These are phyloP conservation scores for Stephania cephalantha DNA, from an alignment of 164 flowering plant species.

Conservation along the genomic window DNA sequence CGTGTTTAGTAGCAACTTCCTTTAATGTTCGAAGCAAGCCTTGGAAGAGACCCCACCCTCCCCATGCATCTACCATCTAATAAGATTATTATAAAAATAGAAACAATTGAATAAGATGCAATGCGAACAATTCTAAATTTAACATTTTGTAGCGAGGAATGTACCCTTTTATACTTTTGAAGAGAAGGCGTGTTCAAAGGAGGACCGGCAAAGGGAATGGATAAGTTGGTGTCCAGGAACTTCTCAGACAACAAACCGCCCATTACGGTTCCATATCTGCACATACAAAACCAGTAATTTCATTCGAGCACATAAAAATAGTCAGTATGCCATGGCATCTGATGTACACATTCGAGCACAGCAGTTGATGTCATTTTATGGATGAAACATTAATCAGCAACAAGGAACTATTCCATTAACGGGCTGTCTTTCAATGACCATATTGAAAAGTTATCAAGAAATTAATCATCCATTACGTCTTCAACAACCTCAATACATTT, in stretches of 20 bases:
- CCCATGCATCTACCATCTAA: slow-evolving; percentile 99
- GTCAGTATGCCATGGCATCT: not conserved
- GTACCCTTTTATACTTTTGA: slow-evolving; percentile 95
- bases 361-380: not conserved
- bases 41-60: slow-evolving; percentile 95
- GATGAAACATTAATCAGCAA: not conserved
- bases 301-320: not conserved
- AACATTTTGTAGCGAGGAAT: not conserved
- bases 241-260: slow-evolving; percentile 93
- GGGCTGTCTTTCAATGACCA: no score
- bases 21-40: slow-evolving; percentile 70
- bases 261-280: slow-evolving; percentile 99
- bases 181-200: slow-evolving; percentile 92
- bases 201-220: slow-evolving; percentile 90
- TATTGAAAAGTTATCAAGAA: no score
- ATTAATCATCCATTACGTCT: no score
- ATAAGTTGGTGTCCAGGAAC: slow-evolving; percentile 77
- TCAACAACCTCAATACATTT: no score
- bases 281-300: slow-evolving; percentile 6
- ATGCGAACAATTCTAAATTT: not conserved
- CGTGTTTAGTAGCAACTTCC: slow-evolving; percentile 63
- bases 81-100: slow-evolving; percentile 3
- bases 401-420: not conserved
- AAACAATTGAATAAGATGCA: not conserved
- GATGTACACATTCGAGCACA: not conserved